Conservation (phyloP, 257 asterid species). For the Rhazya stricta region DNA sequence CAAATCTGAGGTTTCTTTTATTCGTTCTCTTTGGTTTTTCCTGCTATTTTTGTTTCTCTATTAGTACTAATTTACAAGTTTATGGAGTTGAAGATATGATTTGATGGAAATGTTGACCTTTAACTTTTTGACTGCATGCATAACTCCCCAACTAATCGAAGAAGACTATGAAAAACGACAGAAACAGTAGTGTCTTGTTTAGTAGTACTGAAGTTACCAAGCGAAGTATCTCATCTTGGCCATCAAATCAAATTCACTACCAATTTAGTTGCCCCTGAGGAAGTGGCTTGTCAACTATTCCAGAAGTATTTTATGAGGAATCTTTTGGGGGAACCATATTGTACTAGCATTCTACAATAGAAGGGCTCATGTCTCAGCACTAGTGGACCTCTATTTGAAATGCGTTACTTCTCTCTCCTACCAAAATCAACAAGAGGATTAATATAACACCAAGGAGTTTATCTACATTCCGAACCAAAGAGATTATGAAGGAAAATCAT, state of each 20-base stretch:
- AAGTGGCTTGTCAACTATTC: neutral
- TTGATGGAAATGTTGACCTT: neutral
- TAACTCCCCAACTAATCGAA: neutral
- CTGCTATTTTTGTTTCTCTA: neutral
- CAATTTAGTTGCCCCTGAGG: neutral
- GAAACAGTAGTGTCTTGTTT: neutral
- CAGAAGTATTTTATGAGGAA: neutral
- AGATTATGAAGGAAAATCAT: neutral
- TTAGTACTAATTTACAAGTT: neutral
- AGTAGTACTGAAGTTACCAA: neutral
- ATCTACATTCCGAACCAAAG: neutral
- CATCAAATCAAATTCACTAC: neutral
- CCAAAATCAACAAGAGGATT: neutral
- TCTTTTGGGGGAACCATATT: neutral
- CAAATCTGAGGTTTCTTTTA: slow-evolving; percentile 39
- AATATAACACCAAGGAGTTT: neutral
- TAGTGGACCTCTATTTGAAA: neutral
- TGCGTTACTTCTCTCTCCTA: neutral
- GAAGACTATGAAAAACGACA: neutral
- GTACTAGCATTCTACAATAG: neutral
- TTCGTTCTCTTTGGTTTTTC: neutral
- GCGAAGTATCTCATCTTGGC: neutral
- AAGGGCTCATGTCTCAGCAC: neutral
- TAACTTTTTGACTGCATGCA: neutral
- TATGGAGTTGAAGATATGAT: neutral